These are phyloP conservation scores for Hemisphaericaspora subhashii DNA, from an alignment of 1,139 yeast species.

Conservation along the genomic window DNA sequence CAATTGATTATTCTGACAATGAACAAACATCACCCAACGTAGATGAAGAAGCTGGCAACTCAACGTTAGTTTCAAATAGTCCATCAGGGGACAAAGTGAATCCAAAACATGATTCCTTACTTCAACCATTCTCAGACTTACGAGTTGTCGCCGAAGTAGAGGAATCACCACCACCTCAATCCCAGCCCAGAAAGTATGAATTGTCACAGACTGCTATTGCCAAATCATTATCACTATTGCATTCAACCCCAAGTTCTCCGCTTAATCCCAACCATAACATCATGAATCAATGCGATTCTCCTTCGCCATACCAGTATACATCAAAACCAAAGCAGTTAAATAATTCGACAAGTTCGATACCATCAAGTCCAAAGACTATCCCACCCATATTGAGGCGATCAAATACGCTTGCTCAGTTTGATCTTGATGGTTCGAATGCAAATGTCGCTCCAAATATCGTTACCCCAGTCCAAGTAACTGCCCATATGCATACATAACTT, in stretches of 20 bases:
- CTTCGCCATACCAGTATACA: slow-evolving; percentile 10
- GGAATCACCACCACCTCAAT: slow-evolving; percentile 1
- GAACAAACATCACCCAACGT: slow-evolving; percentile 14
- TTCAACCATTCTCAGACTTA: slow-evolving; percentile 11
- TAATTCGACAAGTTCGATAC: slow-evolving; percentile 12
- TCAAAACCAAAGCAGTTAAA: slow-evolving; percentile 8
- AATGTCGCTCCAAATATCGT: slow-evolving; percentile 40
- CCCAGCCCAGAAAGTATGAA: slow-evolving; percentile 17
- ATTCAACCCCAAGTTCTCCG: slow-evolving; percentile 22
- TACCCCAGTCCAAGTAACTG: slow-evolving; percentile 50
- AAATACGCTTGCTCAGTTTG: slow-evolving; percentile 33
- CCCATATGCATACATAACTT: slow-evolving; percentile 25
- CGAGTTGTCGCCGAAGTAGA: slow-evolving; percentile 8
- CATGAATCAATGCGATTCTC: slow-evolving; percentile 22
- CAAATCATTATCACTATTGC: slow-evolving; percentile 19
- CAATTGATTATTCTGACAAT: slow-evolving; percentile 4
- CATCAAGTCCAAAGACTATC: slow-evolving; percentile 9
- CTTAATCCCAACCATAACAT: slow-evolving; percentile 29
- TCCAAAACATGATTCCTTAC: slow-evolving; percentile 6
- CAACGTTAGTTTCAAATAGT: slow-evolving; percentile 6
- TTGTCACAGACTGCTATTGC: slow-evolving; percentile 22
- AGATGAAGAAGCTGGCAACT: slow-evolving; percentile 10
- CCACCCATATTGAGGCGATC: slow-evolving; percentile 25
- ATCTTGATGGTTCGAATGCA: slow-evolving; percentile 30
- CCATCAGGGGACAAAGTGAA: slow-evolving; percentile 1